Base-by-base conservation (phyloP, 2,329 filamentous ascomycete genomes). In the Beauveria sp. region DNA sequence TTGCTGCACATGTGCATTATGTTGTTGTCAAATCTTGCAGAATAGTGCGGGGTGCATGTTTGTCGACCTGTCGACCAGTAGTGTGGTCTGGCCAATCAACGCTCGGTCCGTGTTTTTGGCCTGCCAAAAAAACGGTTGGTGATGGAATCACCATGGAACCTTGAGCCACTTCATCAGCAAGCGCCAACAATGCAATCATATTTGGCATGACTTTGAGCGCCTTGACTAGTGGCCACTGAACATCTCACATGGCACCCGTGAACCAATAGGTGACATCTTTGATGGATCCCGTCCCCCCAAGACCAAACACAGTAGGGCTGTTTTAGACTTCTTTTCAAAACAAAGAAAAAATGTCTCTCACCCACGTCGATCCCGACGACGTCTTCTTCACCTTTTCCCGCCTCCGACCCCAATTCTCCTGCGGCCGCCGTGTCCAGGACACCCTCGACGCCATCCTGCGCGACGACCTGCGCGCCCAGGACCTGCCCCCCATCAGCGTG, bases 381-480 rank as follows among this genome's bases (percentile, higher is more conserved):
- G 51, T 63, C 34, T 63, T 54, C 55, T 63, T 63, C 38, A 63
- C 61, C 28, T 63, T 63, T 20, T 63, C 61, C 56, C 61, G 61
- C 31, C 61, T 63, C 43, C 50, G 61, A 5, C 61, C 61, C 46
- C 49, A 56, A 14, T 63, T 63, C 45, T 63, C 61, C 43, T 63
- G 61, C 56, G 61, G 61, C 56, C 61, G 61, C 20, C 61, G 61
- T 38, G 56, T 63, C 42, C 48, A 60, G 20, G 56, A 63, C 45
- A 63, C 61, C 22, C 43, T 63, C 40, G 51, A 63, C 43, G 56
- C 55, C 51, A 49, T 60, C 31, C 56, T 58, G 7, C 38, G 26
- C 55, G 40, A 48, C 14, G 16, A 26, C 7, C 56, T 60, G 26
- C 40, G 43, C 38, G 49, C 56, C 43, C 42, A 51, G 34, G 61